These are phyloP conservation scores for Domatiomyces globalis DNA, from an alignment of 2,329 filamentous ascomycete genomes.

Conservation along the genomic window DNA sequence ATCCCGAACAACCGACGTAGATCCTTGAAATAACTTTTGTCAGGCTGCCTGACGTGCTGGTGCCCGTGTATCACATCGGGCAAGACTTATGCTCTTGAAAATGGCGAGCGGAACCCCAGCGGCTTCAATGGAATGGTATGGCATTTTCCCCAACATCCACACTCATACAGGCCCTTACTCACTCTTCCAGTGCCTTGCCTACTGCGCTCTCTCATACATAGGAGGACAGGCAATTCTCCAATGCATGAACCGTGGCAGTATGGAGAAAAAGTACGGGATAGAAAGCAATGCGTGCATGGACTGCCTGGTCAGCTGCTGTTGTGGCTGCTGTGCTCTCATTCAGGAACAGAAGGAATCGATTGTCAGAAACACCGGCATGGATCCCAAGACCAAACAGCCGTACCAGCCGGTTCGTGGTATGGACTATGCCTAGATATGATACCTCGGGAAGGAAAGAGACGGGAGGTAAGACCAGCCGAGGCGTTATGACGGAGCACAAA, in stretches of 20 bases:
- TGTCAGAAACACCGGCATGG: conserved; percentile 13
- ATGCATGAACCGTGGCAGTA: conserved; percentile 41
- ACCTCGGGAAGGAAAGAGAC: not conserved
- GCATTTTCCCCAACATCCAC: not conserved
- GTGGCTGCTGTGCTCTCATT: conserved; percentile 42
- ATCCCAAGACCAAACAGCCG: conserved; percentile 14
- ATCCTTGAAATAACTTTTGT: not conserved
- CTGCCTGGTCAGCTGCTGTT: conserved; percentile 42
- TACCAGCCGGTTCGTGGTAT: conserved; percentile 11
- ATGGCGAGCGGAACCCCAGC: conserved; percentile 18
- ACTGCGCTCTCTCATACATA: conserved; percentile 21
- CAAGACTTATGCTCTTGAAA: conserved; percentile 23
- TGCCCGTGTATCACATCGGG: conserved; percentile 24
- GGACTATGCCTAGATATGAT: conserved; percentile 3
- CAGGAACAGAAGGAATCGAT: conserved; percentile 44
- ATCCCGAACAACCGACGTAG: not conserved
- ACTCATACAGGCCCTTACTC: conserved; percentile 23
- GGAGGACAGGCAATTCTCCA: conserved; percentile 24
- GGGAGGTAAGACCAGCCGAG: too few species aligned
- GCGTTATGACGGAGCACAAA: too few species aligned
- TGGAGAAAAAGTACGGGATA: conserved; percentile 42
- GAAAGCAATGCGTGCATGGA: conserved; percentile 36
- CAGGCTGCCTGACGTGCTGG: conserved; percentile 21
- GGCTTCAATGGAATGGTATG: conserved; percentile 19
- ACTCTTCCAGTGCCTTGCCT: conserved; percentile 17